Conservation (phyloP, 176 grass and related monocot species). For the Musa beccarii region DNA sequence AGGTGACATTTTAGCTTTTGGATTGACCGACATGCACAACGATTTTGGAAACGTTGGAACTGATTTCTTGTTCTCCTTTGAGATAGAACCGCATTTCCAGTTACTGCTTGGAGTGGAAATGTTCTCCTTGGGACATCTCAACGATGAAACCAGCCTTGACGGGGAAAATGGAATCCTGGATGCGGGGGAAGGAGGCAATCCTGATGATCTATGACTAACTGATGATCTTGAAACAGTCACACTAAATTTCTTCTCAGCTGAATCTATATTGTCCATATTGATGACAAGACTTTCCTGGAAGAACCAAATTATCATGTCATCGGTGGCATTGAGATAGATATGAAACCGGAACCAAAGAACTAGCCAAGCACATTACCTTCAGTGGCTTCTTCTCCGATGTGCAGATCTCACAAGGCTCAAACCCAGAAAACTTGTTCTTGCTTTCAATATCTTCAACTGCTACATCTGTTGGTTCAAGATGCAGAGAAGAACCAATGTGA, state of each 20-base stretch:
- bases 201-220: slow-evolving; percentile 30
- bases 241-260: slow-evolving; percentile 30
- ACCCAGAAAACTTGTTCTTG: slow-evolving; percentile 1
- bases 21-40: slow-evolving; percentile 27
- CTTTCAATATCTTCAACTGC: neutral
- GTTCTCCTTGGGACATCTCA: slow-evolving; percentile 46
- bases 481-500: neutral
- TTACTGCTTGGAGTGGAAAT: slow-evolving; percentile 27
- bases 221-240: slow-evolving; percentile 20
- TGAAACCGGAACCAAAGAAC: neutral
- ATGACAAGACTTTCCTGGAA: slow-evolving; percentile 55
- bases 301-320: neutral
- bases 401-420: neutral
- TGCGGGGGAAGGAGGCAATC: slow-evolving; percentile 13
- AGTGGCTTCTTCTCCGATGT: slow-evolving; percentile 21
- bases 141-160: slow-evolving; percentile 3
- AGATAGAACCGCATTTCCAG: neutral
- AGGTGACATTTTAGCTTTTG: slow-evolving; percentile 8
- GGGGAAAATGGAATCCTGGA: slow-evolving; percentile 12
- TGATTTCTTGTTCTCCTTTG: slow-evolving; percentile 15
- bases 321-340: neutral
- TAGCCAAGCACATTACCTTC: slow-evolving; percentile 14
- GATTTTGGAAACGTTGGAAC: neutral
- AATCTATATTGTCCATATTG: slow-evolving; percentile 28
- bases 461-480: neutral